These are phyloP conservation scores for Magnolia changhungtana DNA, from an alignment of 164 flowering plant genomes.

Conservation along the genomic window DNA sequence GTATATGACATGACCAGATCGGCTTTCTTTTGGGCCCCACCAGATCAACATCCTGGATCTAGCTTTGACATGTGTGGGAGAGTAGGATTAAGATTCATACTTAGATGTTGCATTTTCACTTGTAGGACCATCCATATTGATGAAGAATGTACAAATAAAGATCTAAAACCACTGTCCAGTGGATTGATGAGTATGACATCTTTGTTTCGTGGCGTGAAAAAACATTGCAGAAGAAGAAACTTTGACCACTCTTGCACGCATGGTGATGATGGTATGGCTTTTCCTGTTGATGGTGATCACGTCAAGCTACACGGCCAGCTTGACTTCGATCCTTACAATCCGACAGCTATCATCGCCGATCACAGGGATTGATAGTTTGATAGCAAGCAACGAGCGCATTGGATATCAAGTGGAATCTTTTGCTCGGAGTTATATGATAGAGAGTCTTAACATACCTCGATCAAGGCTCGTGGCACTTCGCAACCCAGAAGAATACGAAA, in stretches of 20 bases:
- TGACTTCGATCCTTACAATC: constrained; percentile 81
- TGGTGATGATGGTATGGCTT: constrained; percentile 83
- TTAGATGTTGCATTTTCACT: neutral
- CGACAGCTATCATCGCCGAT: constrained; percentile 71
- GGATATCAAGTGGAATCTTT: constrained; percentile 79
- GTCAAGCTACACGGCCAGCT: constrained; percentile 78
- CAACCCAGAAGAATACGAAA: constrained; percentile 55
- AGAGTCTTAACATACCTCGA: constrained; percentile 34
- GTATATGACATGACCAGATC: too few species aligned
- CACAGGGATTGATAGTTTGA: constrained; percentile 66
- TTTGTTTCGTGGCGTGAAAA: neutral
- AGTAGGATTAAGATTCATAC: neutral
- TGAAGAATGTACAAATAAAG: neutral
- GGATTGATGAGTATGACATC: neutral
- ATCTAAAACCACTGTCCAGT: too few species aligned
- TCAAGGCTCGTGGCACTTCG: constrained; percentile 50
- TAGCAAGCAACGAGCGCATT: constrained; percentile 51
- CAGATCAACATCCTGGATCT: too few species aligned
- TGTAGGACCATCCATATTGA: neutral
- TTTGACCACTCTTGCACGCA: constrained; percentile 54
- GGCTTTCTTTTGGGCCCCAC: too few species aligned
- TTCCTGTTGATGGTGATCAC: constrained; percentile 68
- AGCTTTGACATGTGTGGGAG: too few species aligned
- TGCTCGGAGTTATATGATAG: constrained; percentile 45
- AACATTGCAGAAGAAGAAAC: constrained; percentile 59